Evolutionary conservation across 108 stramenopile species (phyloP), one percentile per base, ranked within the genome.

Genomic region (Pseudonitzschia multiseries): DNA sequence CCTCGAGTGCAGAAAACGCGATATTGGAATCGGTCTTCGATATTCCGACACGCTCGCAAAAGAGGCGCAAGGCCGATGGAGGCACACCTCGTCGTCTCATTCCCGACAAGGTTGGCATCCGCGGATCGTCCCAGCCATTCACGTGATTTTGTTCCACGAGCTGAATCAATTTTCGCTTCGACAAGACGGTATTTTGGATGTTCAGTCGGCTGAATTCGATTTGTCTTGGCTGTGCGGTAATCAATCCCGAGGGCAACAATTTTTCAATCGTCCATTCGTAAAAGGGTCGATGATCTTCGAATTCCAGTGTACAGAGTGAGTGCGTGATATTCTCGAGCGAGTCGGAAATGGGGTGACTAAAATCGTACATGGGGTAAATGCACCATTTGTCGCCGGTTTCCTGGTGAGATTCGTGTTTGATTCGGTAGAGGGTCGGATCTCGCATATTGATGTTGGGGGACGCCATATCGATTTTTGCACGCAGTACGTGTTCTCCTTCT

Each of bases 301-400:
- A 97, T 73, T 97, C 96, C 63, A 97, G 70, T 15, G 96, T 95
- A 77, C 96, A 97, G 52, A 97, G 78, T 14, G 93, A 94, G 71
- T 97, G 96, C 2, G 94, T 88, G 59, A 97, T 93, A 0, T 87
- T 87, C 69, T 97, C 96, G 40, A 95, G 70, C 1, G 96, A 90
- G 82, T 97, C 96, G 20, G 86, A 72, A 69, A 95, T 94, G n/a
- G 94, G 93, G 78, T 97, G 96, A 27, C 85, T 84, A 74, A 94
- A 95, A 73, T 97, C 96, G 72, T 97, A 97, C 96, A 97, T 97
- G 36, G 96, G 96, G 72, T 95, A 97, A 50, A 97, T 90, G 79
- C 93, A 91, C 94, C 94, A 95, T 43, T 83, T 78, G 64, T 94
- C 90, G 18, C 92, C 96, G 32, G 96, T 97, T 48, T 84, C 85